Evolutionary conservation across 345 rosid species (phyloP), one percentile per base, ranked within the genome.

Genomic region (Eucalyptus regnans): DNA sequence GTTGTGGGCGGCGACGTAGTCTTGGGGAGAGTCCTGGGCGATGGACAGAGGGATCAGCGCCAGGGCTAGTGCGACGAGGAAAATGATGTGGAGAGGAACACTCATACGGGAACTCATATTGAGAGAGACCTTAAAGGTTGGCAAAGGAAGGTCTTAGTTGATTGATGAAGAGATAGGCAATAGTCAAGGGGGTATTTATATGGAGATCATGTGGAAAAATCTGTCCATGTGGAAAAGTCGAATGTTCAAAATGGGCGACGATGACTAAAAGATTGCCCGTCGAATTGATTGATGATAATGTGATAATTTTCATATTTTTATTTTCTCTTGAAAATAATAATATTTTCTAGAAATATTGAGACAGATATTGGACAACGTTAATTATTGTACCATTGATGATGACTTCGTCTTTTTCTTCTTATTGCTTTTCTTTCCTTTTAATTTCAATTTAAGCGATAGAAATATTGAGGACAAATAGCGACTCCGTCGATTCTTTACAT

Each of bases 1-100:
- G 8, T 93, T 92, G 88, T 93, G 93, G 13, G 92, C 89, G 1
- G 52, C 43, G 2, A 93, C 89, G 80, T 79, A 89, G 90, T 92
- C 93, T 33, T 79, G 88, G 15, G 88, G 90, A 2, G 87, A 50
- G 88, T 89, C 86, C 49, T 90, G 90, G 54, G 91, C 88, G 50
- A 48, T 7, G 10, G 91, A 76, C 23, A 44, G 58, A n/a, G 60
- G 88, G 15, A 87, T 33, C 16, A n/a, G 37, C 41, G 27, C 88
- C 76, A 76, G 80, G 80, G 44, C 25, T 50, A 71, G 48, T 18
- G 41, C 49, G 7, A 89, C 8, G 84, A 87, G 56, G n/a, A 48
- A 81, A 51, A 62, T 29, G 20, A 10, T 64, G 84, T 37, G 52
- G 23, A 68, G 44, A 68, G 80, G 80, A 17, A 68, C 80, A 2